These are phyloP conservation scores for Asterionellopsis glacialis DNA, from an alignment of 108 stramenopile species.

Conservation along the genomic window DNA sequence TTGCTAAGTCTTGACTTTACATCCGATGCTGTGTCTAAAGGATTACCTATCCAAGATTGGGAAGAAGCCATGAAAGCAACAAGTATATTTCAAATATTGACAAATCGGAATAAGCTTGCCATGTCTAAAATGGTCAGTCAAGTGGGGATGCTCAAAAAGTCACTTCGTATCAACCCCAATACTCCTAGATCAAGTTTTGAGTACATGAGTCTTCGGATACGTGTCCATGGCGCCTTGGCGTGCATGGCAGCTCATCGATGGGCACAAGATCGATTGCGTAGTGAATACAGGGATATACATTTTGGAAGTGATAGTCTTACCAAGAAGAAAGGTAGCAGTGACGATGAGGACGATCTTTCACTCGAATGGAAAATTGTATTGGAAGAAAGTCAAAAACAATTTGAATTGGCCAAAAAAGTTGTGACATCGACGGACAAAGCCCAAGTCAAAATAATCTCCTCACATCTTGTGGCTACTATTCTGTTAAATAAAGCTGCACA, in stretches of 20 bases:
- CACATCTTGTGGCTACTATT: conserved; percentile 67
- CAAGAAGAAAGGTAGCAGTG: too few relatives aligned
- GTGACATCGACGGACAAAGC: not conserved
- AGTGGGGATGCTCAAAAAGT: conserved; percentile 1
- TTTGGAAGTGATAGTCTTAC: too few relatives aligned
- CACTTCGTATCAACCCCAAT: not conserved
- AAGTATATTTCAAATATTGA: too few relatives aligned
- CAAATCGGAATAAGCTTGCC: too few relatives aligned
- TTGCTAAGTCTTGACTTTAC: conserved; percentile 25
- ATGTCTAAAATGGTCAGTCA: not conserved
- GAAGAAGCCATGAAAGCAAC: conserved; percentile 3
- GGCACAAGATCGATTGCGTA: conserved; percentile 33
- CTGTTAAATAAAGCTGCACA: conserved; percentile 40
- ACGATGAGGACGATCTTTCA: too few relatives aligned
- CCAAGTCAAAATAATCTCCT: conserved; percentile 28
- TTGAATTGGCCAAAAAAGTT: not conserved
- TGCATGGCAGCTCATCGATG: conserved; percentile 40
- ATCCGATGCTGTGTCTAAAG: conserved; percentile 18
- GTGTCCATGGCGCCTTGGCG: conserved; percentile 19
- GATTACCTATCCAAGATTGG: conserved; percentile 32
- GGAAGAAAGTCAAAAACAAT: not conserved
- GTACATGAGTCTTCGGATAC: conserved; percentile 6
- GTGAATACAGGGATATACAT: conserved; percentile 25
- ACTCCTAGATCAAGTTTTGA: conserved; percentile 5
- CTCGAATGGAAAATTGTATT: not conserved